phyloP scores from a whole-genome alignment of 129 eudicot genomes.

The Centaurea solstitialis region DNA sequence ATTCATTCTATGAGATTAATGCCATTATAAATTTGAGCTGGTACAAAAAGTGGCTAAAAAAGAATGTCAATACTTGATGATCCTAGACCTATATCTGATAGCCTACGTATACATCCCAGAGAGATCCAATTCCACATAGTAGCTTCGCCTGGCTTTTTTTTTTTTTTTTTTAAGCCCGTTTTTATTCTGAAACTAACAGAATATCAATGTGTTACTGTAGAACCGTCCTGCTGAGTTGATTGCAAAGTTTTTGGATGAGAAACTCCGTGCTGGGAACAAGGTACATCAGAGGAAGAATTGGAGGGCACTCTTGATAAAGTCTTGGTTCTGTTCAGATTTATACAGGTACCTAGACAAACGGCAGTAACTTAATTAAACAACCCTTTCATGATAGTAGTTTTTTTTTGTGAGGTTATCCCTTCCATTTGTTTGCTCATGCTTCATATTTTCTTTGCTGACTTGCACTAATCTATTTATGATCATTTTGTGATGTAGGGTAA shows the following conservation, averaged over 20 bases:
- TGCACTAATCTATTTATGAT: neutral
- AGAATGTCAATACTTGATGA: too few species aligned
- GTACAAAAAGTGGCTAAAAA: too few species aligned
- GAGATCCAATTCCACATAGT: too few species aligned
- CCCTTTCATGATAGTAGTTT: neutral
- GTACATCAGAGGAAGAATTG: constrained; percentile 97
- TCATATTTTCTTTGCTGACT: neutral
- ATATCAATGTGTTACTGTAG: constrained; percentile 34
- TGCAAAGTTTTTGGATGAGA: constrained; percentile 96
- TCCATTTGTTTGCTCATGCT: neutral
- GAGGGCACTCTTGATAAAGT: constrained; percentile 99
- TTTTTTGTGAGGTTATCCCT: neutral
- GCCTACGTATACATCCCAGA: too few species aligned
- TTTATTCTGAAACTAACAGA: constrained; percentile 6
- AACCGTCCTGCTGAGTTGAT: constrained; percentile 98
- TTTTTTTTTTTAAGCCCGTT: neutral
- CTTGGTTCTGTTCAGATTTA: constrained; percentile 85
- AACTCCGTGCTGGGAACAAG: constrained; percentile 97
- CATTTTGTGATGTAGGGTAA: constrained; percentile 64
- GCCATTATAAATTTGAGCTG: too few species aligned
- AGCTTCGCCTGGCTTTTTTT: neutral
- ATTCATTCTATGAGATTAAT: too few species aligned
- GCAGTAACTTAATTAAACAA: neutral
- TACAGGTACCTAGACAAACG: constrained; percentile 57
- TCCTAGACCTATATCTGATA: too few species aligned